Evolutionary conservation across 768 basidiomycete species (phyloP).

Genomic region (Naganishia kalamii): DNA sequence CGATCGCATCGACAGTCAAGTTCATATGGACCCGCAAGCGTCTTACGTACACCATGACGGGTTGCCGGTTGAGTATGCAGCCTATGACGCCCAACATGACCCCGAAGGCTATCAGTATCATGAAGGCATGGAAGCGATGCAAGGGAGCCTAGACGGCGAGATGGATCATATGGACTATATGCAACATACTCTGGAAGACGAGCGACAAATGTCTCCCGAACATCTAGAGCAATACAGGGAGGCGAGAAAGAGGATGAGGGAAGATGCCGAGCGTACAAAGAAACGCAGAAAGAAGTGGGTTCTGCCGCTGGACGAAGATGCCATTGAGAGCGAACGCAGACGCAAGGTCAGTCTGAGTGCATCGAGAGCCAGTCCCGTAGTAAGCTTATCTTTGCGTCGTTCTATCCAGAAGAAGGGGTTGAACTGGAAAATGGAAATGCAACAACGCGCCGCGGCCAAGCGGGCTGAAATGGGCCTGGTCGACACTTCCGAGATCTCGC

Average conservation of each 20-base stretch:
- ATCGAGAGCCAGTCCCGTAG: background rate
- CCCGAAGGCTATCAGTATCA: constrained; percentile 6
- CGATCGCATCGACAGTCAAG: background rate
- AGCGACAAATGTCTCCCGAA: background rate
- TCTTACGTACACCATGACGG: background rate
- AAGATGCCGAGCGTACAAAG: constrained; percentile 13
- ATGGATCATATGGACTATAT: constrained; percentile 14
- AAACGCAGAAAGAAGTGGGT: constrained; percentile 22
- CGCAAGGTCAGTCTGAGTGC: constrained; percentile 4
- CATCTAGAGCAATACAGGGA: constrained; percentile 1
- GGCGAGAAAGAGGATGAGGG: background rate
- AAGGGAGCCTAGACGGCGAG: background rate
- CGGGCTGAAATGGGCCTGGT: constrained; percentile 12
- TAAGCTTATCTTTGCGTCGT: background rate
- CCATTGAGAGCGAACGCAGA: constrained; percentile 18
- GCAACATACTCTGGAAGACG: constrained; percentile 7
- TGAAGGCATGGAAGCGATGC: background rate
- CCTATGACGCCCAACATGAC: background rate
- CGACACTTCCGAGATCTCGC: background rate
- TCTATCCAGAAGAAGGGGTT: constrained; percentile 16
- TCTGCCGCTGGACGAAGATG: constrained; percentile 18
- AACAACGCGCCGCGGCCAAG: constrained; percentile 11
- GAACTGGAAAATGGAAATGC: constrained; percentile 17
- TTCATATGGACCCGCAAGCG: constrained; percentile 3
- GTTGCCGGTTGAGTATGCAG: constrained; percentile 2